Percentiles rank a stretch among this genome's conserved stretches.
Conservation (phyloP, 176 grass and related monocot genomes). For the Chrysopogon serrulatus region DNA sequence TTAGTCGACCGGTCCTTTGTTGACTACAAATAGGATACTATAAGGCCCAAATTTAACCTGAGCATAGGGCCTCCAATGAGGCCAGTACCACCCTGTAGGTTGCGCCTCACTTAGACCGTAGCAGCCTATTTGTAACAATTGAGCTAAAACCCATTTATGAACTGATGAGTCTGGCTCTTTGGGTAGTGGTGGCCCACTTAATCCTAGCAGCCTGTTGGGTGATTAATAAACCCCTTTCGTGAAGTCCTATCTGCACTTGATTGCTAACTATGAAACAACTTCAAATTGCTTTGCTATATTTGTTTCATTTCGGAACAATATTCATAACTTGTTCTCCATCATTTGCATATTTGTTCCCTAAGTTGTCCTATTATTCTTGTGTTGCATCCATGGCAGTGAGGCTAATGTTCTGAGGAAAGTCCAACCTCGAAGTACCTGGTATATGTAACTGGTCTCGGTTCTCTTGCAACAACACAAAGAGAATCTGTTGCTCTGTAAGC, state of each 20-base stretch:
- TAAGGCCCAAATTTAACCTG: neutral
- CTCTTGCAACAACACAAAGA: conserved; percentile 94
- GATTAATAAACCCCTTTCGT: neutral
- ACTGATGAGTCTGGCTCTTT: neutral
- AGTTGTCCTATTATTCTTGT: neutral
- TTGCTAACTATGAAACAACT: neutral
- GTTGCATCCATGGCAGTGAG: conserved; percentile 26
- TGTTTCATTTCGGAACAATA: neutral
- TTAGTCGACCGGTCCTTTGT: neutral
- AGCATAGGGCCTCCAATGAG: neutral
- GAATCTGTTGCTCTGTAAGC: conserved; percentile 90
- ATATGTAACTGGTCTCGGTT: conserved; percentile 76
- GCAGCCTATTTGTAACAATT: neutral
- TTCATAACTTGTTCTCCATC: neutral
- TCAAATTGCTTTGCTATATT: neutral
- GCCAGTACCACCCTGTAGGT: too few relatives aligned
- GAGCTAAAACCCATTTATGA: neutral
- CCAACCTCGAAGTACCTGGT: conserved; percentile 65
- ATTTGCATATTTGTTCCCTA: neutral
- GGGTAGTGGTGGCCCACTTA: neutral
- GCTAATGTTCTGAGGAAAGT: conserved; percentile 78
- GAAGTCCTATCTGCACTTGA: neutral
- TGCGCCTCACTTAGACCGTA: neutral
- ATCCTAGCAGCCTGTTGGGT: neutral
- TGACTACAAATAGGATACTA: neutral